Evolutionary conservation across 2,329 filamentous ascomycete genomes (phyloP), one percentile per base, ranked within the genome.

Genomic region (Neopestalotiopsis sp.): DNA sequence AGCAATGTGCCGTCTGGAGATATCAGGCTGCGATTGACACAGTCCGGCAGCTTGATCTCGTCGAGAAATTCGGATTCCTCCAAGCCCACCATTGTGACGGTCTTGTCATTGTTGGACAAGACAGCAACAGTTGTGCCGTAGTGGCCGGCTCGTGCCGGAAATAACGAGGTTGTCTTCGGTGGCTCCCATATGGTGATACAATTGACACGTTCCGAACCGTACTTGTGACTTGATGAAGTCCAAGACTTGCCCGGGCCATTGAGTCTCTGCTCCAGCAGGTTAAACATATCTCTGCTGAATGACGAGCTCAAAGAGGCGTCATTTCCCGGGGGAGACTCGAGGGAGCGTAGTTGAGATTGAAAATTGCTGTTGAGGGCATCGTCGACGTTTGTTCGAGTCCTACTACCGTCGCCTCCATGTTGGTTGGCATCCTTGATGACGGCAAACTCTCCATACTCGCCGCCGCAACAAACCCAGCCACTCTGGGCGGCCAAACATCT

Each of bases 11-110:
- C 95, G 77, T 98, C 92, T 0, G 95, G 96, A 6, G 95, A 98
- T 66, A 99, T 91, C n/a, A 95, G 89, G 42, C 95, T 94, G 76
- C 97, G 94, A 76, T 99, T 99, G 83, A 98, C 95, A 72, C 91
- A 92, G 77, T 95, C 92, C 5, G 93, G 91, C 72, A 97, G 91
- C 4, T 88, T 86, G 66, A 98, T 83, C 58, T 90, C 87, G 67
- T 93, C 90, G 28, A 97, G 81, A 45, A 92, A 85, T 70, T 92
- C 85, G 14, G 80, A 79, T 66, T 91, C 88, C 34, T 88, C 85
- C 24, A 98, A 84, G 63, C 91, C 92, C 77, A 97, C 94, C n/a
- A 98, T 83, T 34, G 92, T 91, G 68, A 98, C 92, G 1, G 93
- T 94, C 78, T 91, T 92, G 82, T 98, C 96, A 78, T 99, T 99